These are phyloP conservation scores for Blastobotrys chiropterorum DNA, from an alignment of 805 yeast genomes.

Conservation along the genomic window DNA sequence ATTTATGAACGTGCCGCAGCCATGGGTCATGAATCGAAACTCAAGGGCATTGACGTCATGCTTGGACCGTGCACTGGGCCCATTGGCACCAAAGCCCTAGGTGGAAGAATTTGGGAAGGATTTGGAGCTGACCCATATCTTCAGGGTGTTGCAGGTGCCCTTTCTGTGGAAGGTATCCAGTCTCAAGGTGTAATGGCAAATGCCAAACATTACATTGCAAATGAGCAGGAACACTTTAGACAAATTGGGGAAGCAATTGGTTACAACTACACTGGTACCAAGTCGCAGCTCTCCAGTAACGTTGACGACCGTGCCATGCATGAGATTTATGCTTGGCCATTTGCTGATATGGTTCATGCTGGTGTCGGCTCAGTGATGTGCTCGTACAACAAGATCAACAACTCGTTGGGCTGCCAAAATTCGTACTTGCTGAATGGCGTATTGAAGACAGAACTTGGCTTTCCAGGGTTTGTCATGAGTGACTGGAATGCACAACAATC, in stretches of 20 bases:
- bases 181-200: slow-evolving; percentile 50
- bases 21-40: slow-evolving; percentile 46
- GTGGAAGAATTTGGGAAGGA: slow-evolving; percentile 59
- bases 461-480: slow-evolving; percentile 56
- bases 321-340: slow-evolving; percentile 59
- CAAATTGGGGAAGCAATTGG: slow-evolving; percentile 44
- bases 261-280: slow-evolving; percentile 24
- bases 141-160: slow-evolving; percentile 48
- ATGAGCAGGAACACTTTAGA: slow-evolving; percentile 52
- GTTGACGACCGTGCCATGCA: slow-evolving; percentile 56
- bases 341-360: slow-evolving; percentile 53
- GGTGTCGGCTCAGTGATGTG: slow-evolving; percentile 58
- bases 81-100: slow-evolving; percentile 51
- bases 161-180: slow-evolving; percentile 49
- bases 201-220: slow-evolving; percentile 49
- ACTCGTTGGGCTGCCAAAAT: slow-evolving; percentile 53
- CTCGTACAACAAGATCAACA: slow-evolving; percentile 49
- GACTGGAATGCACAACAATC: slow-evolving; percentile 54
- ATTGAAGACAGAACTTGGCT: slow-evolving; percentile 54
- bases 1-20: slow-evolving; percentile 48
- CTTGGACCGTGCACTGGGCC: slow-evolving; percentile 55
- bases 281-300: slow-evolving; percentile 42
- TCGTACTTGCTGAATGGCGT: slow-evolving; percentile 46
- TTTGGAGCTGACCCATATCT: slow-evolving; percentile 57
- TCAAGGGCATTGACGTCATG: slow-evolving; percentile 48